Conservation (phyloP, 140 eudicot species). For the Anethum foeniculum region DNA sequence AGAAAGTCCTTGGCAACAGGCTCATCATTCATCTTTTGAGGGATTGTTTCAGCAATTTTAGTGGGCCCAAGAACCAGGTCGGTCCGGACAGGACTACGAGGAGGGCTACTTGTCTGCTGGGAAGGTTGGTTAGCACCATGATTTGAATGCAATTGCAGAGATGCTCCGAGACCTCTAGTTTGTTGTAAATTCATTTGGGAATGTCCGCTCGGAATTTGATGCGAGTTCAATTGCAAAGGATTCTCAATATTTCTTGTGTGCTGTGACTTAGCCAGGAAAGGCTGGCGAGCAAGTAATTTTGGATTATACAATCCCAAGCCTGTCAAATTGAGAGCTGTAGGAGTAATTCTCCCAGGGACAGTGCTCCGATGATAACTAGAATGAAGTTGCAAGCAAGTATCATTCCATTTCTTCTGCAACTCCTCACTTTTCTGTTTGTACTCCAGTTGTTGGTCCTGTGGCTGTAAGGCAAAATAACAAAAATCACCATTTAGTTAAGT, state of each 20-base stretch:
- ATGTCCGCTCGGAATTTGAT: constrained; percentile 27
- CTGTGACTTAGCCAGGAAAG: constrained; percentile 45
- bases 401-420: constrained; percentile 79
- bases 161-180: constrained; percentile 24
- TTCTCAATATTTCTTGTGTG: constrained; percentile 27
- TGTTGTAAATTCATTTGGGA: constrained; percentile 48
- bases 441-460: constrained; percentile 41
- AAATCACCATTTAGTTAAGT: constrained; percentile 6
- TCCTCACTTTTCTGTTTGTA: constrained; percentile 57
- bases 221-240: constrained; percentile 30
- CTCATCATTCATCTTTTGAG: constrained; percentile 25
- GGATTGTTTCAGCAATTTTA: constrained; percentile 27
- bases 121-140: constrained; percentile 13
- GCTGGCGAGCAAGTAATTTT: constrained; percentile 42
- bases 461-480: constrained; percentile 23
- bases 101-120: constrained; percentile 31
- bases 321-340: constrained; percentile 43
- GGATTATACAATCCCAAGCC: constrained; percentile 52
- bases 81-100: constrained; percentile 81
- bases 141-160: constrained; percentile 30
- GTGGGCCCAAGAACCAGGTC: constrained; percentile 72
- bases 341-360: constrained; percentile 33
- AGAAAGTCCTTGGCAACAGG: constrained; percentile 51
- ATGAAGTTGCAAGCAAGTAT: constrained; percentile 60
- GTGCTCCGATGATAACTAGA: constrained; percentile 51